phyloP scores from a whole-genome alignment of 169 alveolate genomes.

The Theileria annulata region DNA sequence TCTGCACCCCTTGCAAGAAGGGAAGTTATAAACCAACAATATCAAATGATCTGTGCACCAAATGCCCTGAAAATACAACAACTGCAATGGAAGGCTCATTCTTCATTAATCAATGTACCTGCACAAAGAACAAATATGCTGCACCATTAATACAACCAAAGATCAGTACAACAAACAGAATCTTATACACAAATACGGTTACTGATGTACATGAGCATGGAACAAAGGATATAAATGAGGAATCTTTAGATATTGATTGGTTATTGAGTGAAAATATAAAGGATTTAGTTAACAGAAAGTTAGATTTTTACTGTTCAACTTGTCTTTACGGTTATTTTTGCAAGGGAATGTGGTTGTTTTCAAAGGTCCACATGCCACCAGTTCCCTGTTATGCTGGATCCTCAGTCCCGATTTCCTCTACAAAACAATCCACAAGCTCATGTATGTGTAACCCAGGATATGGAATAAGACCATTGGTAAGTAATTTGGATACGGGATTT shows the following conservation, averaged over 20 bases:
- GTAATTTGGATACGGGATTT: constrained; percentile 1
- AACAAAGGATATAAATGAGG: not conserved
- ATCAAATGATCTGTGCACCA: constrained; percentile 66
- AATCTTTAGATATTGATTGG: not conserved
- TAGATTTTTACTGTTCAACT: constrained; percentile 14
- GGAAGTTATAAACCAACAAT: constrained; percentile 67
- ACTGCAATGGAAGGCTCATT: constrained; percentile 67
- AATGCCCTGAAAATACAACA: constrained; percentile 74
- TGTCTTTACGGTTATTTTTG: constrained; percentile 57
- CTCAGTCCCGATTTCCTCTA: constrained; percentile 20
- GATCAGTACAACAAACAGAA: not conserved
- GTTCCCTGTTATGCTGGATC: constrained; percentile 62
- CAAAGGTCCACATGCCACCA: constrained; percentile 46
- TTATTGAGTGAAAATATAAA: constrained; percentile 18
- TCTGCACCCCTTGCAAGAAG: constrained; percentile 69
- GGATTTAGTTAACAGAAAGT: not conserved
- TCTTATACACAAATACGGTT: not conserved
- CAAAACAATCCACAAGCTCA: constrained; percentile 20
- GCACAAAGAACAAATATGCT: constrained; percentile 67
- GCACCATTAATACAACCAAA: not conserved
- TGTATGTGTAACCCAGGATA: constrained; percentile 66
- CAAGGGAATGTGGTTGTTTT: constrained; percentile 37
- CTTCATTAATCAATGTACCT: constrained; percentile 66
- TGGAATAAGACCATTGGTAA: constrained; percentile 23
- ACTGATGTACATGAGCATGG: not conserved